Evolutionary conservation across 1,284 basidiomycete genomes (phyloP).

Genomic region (Leucoagaricus sp.): DNA sequence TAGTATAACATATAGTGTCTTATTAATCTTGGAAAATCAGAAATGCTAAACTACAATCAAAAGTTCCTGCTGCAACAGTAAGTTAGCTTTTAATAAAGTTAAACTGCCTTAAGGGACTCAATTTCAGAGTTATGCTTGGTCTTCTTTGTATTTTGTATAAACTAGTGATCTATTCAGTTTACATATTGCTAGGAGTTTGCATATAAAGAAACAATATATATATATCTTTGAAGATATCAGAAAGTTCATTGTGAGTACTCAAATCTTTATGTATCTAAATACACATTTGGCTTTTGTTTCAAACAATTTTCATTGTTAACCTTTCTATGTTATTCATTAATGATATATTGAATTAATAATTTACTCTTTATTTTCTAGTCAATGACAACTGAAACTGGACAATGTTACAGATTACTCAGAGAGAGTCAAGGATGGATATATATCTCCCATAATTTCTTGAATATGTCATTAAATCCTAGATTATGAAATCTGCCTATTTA

Average conservation of each 20-base stretch:
- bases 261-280: no score
- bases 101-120: no score
- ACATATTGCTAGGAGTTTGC: not conserved
- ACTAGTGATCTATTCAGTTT: conserved; percentile 2
- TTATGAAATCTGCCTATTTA: no score
- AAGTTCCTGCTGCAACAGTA: not conserved
- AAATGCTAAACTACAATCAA: not conserved
- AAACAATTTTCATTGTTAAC: no score
- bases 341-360: no score
- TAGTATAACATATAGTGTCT: not conserved
- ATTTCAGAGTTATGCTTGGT: no score
- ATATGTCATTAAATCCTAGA: conserved; percentile 15
- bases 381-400: conserved; percentile 29
- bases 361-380: conserved; percentile 27
- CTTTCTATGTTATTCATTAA: no score
- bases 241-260: conserved; percentile 44
- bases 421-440: conserved; percentile 56
- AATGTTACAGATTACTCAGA: conserved; percentile 42
- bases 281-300: no score
- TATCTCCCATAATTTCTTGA: conserved; percentile 26
- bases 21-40: not conserved
- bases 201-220: conserved; percentile 9
- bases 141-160: no score
- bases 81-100: no score
- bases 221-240: conserved; percentile 31